Evolutionary conservation across 768 basidiomycete species (phyloP), one percentile per base, ranked within the genome.

Genomic region (button mushroom (Agaricus bisporus)): DNA sequence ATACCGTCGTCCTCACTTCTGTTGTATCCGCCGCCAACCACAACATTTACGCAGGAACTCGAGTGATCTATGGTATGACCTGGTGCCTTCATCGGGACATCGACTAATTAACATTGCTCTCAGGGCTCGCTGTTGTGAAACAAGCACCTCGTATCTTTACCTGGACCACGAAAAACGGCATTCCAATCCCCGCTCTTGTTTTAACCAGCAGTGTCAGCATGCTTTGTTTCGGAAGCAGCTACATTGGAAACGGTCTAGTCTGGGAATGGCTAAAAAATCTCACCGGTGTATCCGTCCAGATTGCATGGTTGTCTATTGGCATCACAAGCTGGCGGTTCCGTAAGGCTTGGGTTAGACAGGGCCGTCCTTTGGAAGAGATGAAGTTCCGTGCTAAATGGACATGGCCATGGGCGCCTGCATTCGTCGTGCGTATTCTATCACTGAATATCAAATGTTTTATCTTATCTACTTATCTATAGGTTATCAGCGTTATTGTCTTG

Each of bases 211-310:
- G 86, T 59, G 66, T 91, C 57, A 87, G 87, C 55, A 75, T 76
- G 1, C 66, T 93, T 18, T 91, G 88, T 64, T 88, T 92, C 62
- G 81, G 78, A 5, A 83, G 78, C 46, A 87, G 83, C 59, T 91
- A 81, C 61, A 81, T 93, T 42, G 90, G 88, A 25, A 86, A 80
- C 50, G 89, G 88, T 22, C 69, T 73, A 61, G 74, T 93, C 20
- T 93, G 88, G 87, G 75, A 76, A 2, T 93, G 91, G 91, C 66
- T 91, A 38, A 90, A 92, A 64, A 91, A 88, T 60, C 82, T 93
- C 46, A 90, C 92, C 32, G 91, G 91, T 2, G 91, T 93, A 48
- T 90, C 88, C 1, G 92, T 91, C 62, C 90, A 91, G 86, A 88
- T 93, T 60, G 91, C 91, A 1, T 93, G 91, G 91, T 57, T 91